Percentiles rank a stretch among this genome's conserved stretches.
Conservation (phyloP, 2,329 filamentous ascomycete genomes). For the Talaromyces rugulosus region DNA sequence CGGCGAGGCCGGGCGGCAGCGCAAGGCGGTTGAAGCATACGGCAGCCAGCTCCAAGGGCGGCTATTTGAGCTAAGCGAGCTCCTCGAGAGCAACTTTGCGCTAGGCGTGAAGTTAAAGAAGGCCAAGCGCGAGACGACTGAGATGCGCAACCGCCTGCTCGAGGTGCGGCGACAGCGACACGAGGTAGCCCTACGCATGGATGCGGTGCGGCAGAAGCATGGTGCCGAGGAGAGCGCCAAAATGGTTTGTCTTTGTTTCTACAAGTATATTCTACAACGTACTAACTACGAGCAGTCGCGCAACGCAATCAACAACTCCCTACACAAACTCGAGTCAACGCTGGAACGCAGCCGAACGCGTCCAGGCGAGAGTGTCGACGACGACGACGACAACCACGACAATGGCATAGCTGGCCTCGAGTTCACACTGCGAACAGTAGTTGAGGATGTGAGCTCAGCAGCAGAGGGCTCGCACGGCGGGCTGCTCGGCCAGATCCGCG, state of each 20-base stretch:
- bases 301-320: constrained; percentile 38
- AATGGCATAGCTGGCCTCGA: constrained; percentile 34
- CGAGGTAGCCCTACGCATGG: constrained; percentile 46
- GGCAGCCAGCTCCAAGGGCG: constrained; percentile 46
- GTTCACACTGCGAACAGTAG: constrained; percentile 39
- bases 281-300: constrained; percentile 25
- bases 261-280: neutral
- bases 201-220: constrained; percentile 43
- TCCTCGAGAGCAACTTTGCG: constrained; percentile 47
- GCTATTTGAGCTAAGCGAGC: constrained; percentile 49
- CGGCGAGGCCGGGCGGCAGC: constrained; percentile 40
- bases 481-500: constrained; percentile 36
- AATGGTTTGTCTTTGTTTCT: constrained; percentile 22
- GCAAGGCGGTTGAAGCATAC: constrained; percentile 46
- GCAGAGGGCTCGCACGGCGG: constrained; percentile 37
- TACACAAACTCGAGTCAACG: constrained; percentile 39
- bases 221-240: constrained; percentile 34
- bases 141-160: constrained; percentile 45
- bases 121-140: constrained; percentile 42
- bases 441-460: constrained; percentile 36
- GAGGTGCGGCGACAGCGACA: constrained; percentile 47
- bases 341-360: constrained; percentile 33
- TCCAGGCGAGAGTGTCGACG: constrained; percentile 9
- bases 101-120: constrained; percentile 43
- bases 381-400: constrained; percentile 14